Evolutionary conservation across 768 basidiomycete species (phyloP), one percentile per base, ranked within the genome.

Genomic region (Tulasnella sp.): DNA sequence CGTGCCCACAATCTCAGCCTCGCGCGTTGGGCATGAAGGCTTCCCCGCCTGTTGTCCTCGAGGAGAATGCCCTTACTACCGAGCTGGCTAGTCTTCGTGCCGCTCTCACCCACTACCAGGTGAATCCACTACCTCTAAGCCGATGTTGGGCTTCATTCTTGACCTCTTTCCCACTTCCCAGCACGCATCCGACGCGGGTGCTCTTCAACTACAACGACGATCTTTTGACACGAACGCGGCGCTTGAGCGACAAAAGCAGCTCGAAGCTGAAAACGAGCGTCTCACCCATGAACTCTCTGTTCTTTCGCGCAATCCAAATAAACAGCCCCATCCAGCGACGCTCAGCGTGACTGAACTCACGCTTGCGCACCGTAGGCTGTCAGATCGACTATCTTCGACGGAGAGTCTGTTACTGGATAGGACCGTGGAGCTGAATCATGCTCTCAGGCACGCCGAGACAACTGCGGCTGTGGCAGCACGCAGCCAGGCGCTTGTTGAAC

Each of bases 111-210:
- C 60, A 63, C 51, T 63, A 63, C 51, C 48, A 63, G 61, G 61
- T 63, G 30, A 49, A 51, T 24, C 26, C 15, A 19, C 15, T 21
- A 23, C 44, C 3, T 13, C 10, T 11, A 13, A n/a, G 19, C 52
- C 19, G 17, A 54, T 54, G 52, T 54, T 54, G 29, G 38, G 32
- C 52, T 42, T 54, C 38, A n/a, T 56, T 29, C 27, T 52, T 32
- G 51, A 38, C n/a, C 51, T 26, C 26, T 32, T 30, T 58, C 21
- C 45, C 24, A 10, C 17, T 50, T 23, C 43, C 17, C 56, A 88
- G 86, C 81, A 86, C 70, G 86, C 88, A 71, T 80, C 84, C 3
- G 80, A 86, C 65, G 67, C 72, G 30, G 75, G 81, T n/a, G 77
- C 84, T 3, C 70, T 86, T 43, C 85, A 81, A 65, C 76, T 88